Percentiles rank a stretch among this genome's conserved stretches.
Conservation (phyloP, 768 basidiomycete genomes). For the Suillus subalutaceus region DNA sequence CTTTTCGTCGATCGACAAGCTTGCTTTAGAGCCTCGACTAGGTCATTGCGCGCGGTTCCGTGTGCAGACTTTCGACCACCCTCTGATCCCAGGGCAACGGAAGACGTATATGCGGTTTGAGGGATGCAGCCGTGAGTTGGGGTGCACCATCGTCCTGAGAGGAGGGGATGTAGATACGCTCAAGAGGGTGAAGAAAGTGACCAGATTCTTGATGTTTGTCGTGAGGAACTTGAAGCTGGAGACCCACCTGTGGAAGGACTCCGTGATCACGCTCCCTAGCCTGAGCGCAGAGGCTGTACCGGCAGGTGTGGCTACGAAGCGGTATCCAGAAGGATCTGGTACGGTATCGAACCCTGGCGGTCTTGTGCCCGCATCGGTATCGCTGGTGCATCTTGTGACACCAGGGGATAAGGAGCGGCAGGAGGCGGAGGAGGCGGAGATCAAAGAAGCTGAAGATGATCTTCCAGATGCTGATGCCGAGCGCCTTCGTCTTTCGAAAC, state of each 20-base stretch:
- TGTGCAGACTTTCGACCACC: slow-evolving; percentile 94
- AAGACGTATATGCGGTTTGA: slow-evolving; percentile 99
- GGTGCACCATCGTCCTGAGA: slow-evolving; percentile 90
- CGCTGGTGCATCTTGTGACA: slow-evolving; percentile 25
- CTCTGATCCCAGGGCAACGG: slow-evolving; percentile 87
- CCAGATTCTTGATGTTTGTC: slow-evolving; percentile 88
- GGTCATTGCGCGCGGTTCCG: slow-evolving; percentile 87
- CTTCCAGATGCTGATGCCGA: slow-evolving; percentile 76
- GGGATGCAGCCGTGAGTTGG: slow-evolving; percentile 90
- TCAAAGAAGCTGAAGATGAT: slow-evolving; percentile 44
- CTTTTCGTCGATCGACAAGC: slow-evolving; percentile 93
- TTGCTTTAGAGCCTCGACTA: slow-evolving; percentile 85
- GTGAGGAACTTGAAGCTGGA: slow-evolving; percentile 94
- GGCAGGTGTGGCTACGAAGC: slow-evolving; percentile 18
- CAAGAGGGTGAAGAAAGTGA: slow-evolving; percentile 87
- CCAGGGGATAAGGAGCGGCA: slow-evolving; percentile 22
- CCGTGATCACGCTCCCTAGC: slow-evolving; percentile 72
- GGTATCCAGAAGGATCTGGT: slow-evolving; percentile 28
- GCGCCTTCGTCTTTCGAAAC: slow-evolving; percentile 65
- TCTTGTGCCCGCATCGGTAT: slow-evolving; percentile 26
- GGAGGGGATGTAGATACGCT: slow-evolving; percentile 85
- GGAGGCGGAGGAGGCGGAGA: slow-evolving; percentile 13
- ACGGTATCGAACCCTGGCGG: slow-evolving; percentile 16
- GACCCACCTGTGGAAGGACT: slow-evolving; percentile 92
- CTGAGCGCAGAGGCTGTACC: slow-evolving; percentile 71